Conservation (phyloP, 768 basidiomycete species). For the Amanita pseudoporphyria region DNA sequence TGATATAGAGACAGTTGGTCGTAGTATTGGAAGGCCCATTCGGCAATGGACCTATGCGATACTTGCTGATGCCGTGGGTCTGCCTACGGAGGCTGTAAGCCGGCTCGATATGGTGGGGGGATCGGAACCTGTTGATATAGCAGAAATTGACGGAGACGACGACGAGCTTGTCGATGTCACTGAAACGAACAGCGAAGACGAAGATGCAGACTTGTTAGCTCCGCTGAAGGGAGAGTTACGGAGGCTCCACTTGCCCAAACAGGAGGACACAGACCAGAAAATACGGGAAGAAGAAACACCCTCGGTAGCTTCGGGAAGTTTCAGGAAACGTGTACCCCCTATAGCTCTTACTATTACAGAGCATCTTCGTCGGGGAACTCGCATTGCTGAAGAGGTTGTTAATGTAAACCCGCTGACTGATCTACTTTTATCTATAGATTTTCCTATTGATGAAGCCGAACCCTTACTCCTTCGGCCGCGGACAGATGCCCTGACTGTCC, state of each 20-base stretch:
- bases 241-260: slow-evolving; percentile 35
- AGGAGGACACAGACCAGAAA: slow-evolving; percentile 18
- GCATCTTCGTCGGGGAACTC: slow-evolving; percentile 60
- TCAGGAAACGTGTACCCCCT: slow-evolving; percentile 15
- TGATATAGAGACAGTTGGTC: slow-evolving; percentile 56
- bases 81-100: slow-evolving; percentile 26
- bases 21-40: slow-evolving; percentile 54
- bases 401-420: slow-evolving; percentile 36
- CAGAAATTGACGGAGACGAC: slow-evolving; percentile 29
- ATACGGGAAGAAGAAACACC: slow-evolving; percentile 21
- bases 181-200: slow-evolving; percentile 48
- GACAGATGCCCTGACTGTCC: slow-evolving; percentile 41
- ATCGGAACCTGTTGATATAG: slow-evolving; percentile 10
- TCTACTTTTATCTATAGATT: slow-evolving; percentile 33
- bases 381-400: slow-evolving; percentile 53
- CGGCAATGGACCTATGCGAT: slow-evolving; percentile 60
- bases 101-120: slow-evolving; percentile 1
- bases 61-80: slow-evolving; percentile 56
- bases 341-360: slow-evolving; percentile 29
- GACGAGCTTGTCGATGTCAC: slow-evolving; percentile 65
- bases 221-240: slow-evolving; percentile 60
- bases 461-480: slow-evolving; percentile 42
- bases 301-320: slow-evolving; percentile 23
- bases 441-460: slow-evolving; percentile 22
- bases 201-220: slow-evolving; percentile 44